phyloP scores from a whole-genome alignment of 768 basidiomycete genomes.

The Boletales sp. region DNA sequence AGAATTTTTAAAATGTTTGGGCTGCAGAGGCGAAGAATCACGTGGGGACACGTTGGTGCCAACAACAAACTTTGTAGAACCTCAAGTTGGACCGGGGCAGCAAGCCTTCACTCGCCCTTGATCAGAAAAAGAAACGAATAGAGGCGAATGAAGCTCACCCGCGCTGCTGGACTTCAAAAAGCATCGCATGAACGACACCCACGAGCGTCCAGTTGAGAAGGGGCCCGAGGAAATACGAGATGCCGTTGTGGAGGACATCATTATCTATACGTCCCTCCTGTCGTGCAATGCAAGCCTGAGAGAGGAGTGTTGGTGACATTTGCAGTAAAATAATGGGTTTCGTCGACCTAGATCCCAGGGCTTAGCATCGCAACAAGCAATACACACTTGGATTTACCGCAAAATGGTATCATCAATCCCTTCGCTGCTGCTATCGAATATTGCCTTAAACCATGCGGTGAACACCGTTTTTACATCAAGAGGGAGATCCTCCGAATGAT shows the following conservation, averaged over 20 bases:
- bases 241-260: slow-evolving; percentile 67
- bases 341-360: slow-evolving; percentile 50
- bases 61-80: slow-evolving; percentile 65
- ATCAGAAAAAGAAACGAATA: background rate
- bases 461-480: slow-evolving; percentile 44
- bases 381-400: slow-evolving; percentile 37
- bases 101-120: slow-evolving; percentile 36
- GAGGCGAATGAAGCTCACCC: slow-evolving; percentile 39
- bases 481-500: slow-evolving; percentile 39
- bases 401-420: slow-evolving; percentile 82
- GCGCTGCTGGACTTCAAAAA: slow-evolving; percentile 55
- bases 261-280: slow-evolving; percentile 56
- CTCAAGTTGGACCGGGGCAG: slow-evolving; percentile 51
- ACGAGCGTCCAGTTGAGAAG: slow-evolving; percentile 79
- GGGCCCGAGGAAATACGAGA: slow-evolving; percentile 72
- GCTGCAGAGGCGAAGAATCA: slow-evolving; percentile 64
- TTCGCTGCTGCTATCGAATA: slow-evolving; percentile 74
- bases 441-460: slow-evolving; percentile 66
- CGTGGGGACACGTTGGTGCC: slow-evolving; percentile 60
- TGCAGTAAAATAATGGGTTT: slow-evolving; percentile 64
- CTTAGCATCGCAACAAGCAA: slow-evolving; percentile 1
- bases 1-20: slow-evolving; percentile 47
- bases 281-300: slow-evolving; percentile 52
- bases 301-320: slow-evolving; percentile 64
- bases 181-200: slow-evolving; percentile 62